These are phyloP conservation scores for Adansonia madagascariensis DNA, from an alignment of 441 rosid genomes.

Conservation along the genomic window DNA sequence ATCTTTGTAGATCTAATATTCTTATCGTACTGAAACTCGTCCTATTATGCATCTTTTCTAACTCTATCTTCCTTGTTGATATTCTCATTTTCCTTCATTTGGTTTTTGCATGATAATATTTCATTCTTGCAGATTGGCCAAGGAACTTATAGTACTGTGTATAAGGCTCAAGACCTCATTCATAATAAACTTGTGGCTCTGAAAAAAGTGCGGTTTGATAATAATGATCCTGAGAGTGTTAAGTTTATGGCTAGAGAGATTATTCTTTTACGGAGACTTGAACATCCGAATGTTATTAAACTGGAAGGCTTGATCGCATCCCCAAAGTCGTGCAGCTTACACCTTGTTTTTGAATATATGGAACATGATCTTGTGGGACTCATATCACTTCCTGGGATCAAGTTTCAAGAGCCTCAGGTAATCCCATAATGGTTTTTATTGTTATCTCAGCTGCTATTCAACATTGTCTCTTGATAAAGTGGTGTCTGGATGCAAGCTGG, in stretches of 20 bases:
- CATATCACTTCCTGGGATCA: constrained; percentile 68
- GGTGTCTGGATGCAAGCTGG: neutral
- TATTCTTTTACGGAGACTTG: constrained; percentile 66
- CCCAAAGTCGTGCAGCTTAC: constrained; percentile 63
- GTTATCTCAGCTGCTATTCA: constrained; percentile 20
- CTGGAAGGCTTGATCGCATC: constrained; percentile 89
- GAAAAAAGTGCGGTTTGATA: constrained; percentile 85
- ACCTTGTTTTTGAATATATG: constrained; percentile 93
- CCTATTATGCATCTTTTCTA: neutral
- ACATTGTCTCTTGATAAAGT: neutral
- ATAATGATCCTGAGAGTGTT: constrained; percentile 72
- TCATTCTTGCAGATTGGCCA: constrained; percentile 81
- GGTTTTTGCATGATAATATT: constrained; percentile 12
- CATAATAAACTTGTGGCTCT: constrained; percentile 75
- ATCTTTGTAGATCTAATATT: neutral
- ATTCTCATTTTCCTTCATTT: constrained; percentile 20
- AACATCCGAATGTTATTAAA: constrained; percentile 87
- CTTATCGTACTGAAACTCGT: neutral
- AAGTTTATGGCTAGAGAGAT: constrained; percentile 96
- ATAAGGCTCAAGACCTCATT: constrained; percentile 75
- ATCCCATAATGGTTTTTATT: constrained; percentile 1
- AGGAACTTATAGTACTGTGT: constrained; percentile 95
- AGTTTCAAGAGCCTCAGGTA: constrained; percentile 92
- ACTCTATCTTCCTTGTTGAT: constrained; percentile 3
- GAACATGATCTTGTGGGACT: constrained; percentile 97